phyloP scores from a whole-genome alignment of 768 basidiomycete species.

The Termitomyces sp. region DNA sequence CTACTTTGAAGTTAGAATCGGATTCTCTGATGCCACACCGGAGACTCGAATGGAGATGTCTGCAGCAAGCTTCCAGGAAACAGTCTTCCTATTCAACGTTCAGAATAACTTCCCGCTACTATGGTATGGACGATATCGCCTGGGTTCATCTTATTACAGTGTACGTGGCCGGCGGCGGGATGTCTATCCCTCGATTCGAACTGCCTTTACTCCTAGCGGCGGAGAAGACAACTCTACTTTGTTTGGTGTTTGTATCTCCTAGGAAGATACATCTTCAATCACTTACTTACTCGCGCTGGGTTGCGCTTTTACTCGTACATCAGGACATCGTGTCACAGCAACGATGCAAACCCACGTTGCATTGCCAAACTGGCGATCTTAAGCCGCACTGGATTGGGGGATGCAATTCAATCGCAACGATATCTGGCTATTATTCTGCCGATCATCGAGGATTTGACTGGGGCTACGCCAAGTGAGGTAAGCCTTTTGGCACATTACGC shows the following conservation, averaged over 20 bases:
- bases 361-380: background rate
- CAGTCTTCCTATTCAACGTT: background rate
- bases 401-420: background rate
- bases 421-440: background rate
- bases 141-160: background rate
- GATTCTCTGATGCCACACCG: background rate
- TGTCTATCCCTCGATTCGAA: background rate
- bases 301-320: background rate
- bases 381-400: background rate
- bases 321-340: background rate
- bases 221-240: constrained; percentile 1
- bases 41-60: background rate
- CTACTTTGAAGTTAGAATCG: background rate
- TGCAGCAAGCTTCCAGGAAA: background rate
- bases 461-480: background rate
- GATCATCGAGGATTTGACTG: background rate
- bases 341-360: background rate
- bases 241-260: background rate
- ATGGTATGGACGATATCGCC: background rate
- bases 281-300: background rate
- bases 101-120: constrained; percentile 1
- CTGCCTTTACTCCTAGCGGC: background rate
- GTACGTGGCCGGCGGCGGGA: constrained; percentile 1
- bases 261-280: constrained; percentile 1
- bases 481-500: background rate